phyloP scores from a whole-genome alignment of 352 stramenopile genomes.

The Globisporangium okanoganense region DNA sequence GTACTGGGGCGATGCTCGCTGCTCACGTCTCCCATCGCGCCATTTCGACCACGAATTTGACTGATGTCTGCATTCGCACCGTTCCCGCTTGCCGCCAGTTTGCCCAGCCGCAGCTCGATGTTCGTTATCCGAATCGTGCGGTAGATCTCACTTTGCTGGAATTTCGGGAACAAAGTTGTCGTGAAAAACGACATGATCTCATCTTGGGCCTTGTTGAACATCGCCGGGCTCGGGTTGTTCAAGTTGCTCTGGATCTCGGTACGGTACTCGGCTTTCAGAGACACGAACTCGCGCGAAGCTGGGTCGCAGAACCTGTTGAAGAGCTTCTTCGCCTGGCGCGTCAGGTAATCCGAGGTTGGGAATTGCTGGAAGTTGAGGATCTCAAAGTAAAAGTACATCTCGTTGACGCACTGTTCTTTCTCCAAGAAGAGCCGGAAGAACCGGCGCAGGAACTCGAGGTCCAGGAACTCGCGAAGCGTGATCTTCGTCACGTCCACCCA shows the following conservation, averaged over 20 bases:
- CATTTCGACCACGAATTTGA: not conserved
- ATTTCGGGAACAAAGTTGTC: slow-evolving; percentile 66
- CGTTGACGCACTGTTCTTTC: slow-evolving; percentile 66
- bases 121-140: slow-evolving; percentile 45
- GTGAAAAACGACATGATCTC: slow-evolving; percentile 67
- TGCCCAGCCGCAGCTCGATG: slow-evolving; percentile 14
- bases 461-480: slow-evolving; percentile 56
- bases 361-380: slow-evolving; percentile 70
- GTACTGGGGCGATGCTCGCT: slow-evolving; percentile 4
- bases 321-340: slow-evolving; percentile 59
- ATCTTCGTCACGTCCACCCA: slow-evolving; percentile 45
- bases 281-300: slow-evolving; percentile 53
- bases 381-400: slow-evolving; percentile 76
- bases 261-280: slow-evolving; percentile 24
- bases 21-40: not conserved
- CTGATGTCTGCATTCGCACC: slow-evolving; percentile 3
- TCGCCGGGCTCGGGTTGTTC: slow-evolving; percentile 39
- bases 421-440: slow-evolving; percentile 69
- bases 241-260: slow-evolving; percentile 36
- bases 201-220: slow-evolving; percentile 70
- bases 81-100: slow-evolving; percentile 23
- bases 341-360: slow-evolving; percentile 70
- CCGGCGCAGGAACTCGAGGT: slow-evolving; percentile 47
- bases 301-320: slow-evolving; percentile 64
- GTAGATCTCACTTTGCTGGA: slow-evolving; percentile 69